Conservation (phyloP, 139 green algal species). For the Mychonastes homosphaera region DNA sequence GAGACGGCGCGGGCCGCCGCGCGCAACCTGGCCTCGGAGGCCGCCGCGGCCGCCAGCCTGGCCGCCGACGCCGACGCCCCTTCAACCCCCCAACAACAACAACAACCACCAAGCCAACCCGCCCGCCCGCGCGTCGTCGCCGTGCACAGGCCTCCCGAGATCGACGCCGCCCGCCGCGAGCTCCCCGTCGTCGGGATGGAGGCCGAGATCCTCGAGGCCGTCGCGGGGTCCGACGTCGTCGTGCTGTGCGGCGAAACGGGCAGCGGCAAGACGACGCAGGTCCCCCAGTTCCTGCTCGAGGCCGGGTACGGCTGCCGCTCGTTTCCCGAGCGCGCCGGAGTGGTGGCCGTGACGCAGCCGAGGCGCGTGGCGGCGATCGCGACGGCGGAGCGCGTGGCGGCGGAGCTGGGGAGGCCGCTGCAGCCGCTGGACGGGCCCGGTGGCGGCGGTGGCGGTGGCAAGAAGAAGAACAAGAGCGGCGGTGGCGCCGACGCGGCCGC, state of each 20-base stretch:
- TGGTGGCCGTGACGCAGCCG: conserved; percentile 78
- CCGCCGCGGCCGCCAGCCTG: no score
- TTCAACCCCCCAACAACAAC: no score
- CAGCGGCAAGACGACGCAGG: conserved; percentile 90
- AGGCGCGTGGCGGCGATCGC: conserved; percentile 76
- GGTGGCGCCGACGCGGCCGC: no score
- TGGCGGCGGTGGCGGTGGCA: no score
- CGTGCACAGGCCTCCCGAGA: conserved; percentile 29
- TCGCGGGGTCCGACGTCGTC: conserved; percentile 58
- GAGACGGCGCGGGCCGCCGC: no score
- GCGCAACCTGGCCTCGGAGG: no score
- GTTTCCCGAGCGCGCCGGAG: conserved; percentile 49
- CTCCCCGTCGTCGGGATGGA: conserved; percentile 85
- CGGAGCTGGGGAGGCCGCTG: conserved; percentile 62
- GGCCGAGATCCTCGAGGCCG: conserved; percentile 84
- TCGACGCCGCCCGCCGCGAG: conserved; percentile 32
- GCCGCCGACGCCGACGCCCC: no score
- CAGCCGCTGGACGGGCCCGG: no score
- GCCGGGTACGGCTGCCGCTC: conserved; percentile 69
- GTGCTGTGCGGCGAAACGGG: conserved; percentile 85
- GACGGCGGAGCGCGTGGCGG: conserved; percentile 68
- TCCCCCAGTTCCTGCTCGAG: conserved; percentile 92
- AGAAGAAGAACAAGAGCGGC: no score
- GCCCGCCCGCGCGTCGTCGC: conserved; percentile 31
- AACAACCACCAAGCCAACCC: no score